Base-by-base conservation (phyloP, 2,329 filamentous ascomycete genomes). In the Venturia carpophila region DNA sequence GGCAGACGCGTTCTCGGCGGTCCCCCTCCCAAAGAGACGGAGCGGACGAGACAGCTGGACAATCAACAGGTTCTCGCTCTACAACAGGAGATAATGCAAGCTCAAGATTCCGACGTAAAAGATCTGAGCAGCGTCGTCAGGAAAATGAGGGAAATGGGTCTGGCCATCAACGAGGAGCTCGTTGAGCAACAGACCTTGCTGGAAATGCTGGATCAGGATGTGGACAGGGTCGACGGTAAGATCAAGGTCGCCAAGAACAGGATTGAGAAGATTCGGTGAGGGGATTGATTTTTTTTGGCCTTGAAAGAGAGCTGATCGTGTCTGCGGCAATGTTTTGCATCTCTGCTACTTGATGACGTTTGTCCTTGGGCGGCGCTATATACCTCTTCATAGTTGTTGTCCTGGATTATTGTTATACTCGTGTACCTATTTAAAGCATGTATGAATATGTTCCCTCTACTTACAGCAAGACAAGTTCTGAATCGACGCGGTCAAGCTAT, bases 61-160 rank as follows among this genome's bases (percentile, higher is more conserved):
- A 94, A 94, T 70, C 75, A 81, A 5, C 90, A 89, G 0, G 86
- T 94, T 21, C 70, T 92, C 67, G 84, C 89, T 73, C 75, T 94
- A 67, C 90, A 94, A 75, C 81, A 85, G 70, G 82, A 89, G 71
- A 84, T 90, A 74, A 90, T 93, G 80, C 72, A 81, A 64, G 85
- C 89, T 68, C 90, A 95, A 71, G 90, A 94, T 69, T 74, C 87
- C 70, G 87, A 90, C 69, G 83, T 94, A 2, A 82, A 88, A 21
- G 80, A 85, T 69, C 77, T 94, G 65, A 82, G 84, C 1, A 85
- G 84, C 68, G 87, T 91, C 60, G 87, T 93, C 60, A 79, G 86
- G 60, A 79, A 88, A 66, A 88, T 65, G 66, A 68, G 45, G 62
- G 65, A 21, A 61, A 45, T 69, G 63, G 65, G 67, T 47, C 42